Base-by-base conservation (phyloP, 257 asterid species). In the Solanum rostratum region DNA sequence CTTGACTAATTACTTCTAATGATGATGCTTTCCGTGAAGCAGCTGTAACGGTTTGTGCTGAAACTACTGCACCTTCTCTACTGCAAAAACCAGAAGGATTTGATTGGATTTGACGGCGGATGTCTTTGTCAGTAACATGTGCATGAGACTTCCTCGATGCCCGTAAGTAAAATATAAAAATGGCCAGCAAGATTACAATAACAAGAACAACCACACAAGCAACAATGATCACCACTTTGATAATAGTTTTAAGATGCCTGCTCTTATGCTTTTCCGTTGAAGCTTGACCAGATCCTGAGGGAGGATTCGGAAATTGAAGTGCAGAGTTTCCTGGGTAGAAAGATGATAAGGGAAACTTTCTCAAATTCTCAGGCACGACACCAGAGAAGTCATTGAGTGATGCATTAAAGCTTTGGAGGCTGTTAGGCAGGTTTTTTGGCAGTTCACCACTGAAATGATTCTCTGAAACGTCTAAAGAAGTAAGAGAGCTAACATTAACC, bases 241-340 rank as follows among this genome's bases (percentile, higher is more conserved):
- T 63, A 79, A 91, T 60, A 19, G 93, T 89, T 85, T 90, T 92
- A 83, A 86, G 80, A 39, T 27, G 91, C 24, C 84, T 89, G 83
- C 84, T 92, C n/a, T 86, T 76, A 12, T 82, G 45, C 80, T 84
- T 87, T 83, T 85, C 87, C n/a, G 84, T 33, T 15, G 90, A 89
- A 86, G 87, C 86, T 60, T 57, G 87, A 85, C 84, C 88, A 7
- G 98, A 89, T 29, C 92, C 94, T 0, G 91, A 85, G 68, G 97
- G 97, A 79, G 96, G 92, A 80, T 93, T 95, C 3, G 98, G 99
- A 87, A 96, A 95, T 50, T 91, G 90, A 87, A 96, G 84, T 62
- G 85, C 54, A 9, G 97, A 90, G 85, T 96, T 96, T n/a, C 99
- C 98, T 29, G 99, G 99, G 88, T 90, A 96, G 92, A 96, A 96